Percentiles rank a stretch among this genome's conserved stretches.
These are phyloP conservation scores for Asterionellopsis glacialis DNA, from an alignment of 108 stramenopile genomes.

Conservation along the genomic window DNA sequence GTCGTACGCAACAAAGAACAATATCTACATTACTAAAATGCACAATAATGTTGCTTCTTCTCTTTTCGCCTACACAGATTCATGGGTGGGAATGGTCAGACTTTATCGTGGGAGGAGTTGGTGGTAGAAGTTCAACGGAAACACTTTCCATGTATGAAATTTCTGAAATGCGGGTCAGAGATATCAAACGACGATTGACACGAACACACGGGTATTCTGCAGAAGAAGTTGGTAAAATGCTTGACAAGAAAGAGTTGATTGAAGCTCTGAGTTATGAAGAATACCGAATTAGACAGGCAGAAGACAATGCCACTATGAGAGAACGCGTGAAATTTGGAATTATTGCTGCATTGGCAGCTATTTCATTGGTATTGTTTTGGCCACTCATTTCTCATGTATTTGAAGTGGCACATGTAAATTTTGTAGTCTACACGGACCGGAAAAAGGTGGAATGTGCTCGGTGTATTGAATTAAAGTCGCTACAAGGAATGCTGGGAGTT, in stretches of 20 bases:
- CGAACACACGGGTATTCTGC: constrained; percentile 74
- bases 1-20: too few relatives aligned
- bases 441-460: constrained; percentile 56
- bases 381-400: constrained; percentile 54
- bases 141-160: constrained; percentile 67
- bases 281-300: constrained; percentile 56
- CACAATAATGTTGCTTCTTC: neutral
- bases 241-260: constrained; percentile 86
- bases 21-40: too few relatives aligned
- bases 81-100: neutral
- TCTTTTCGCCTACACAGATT: neutral
- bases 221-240: constrained; percentile 77
- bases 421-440: constrained; percentile 75
- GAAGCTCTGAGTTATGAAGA: constrained; percentile 78
- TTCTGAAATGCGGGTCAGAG: constrained; percentile 69
- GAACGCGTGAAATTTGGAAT: constrained; percentile 27
- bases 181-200: constrained; percentile 71
- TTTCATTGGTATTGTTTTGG: constrained; percentile 58
- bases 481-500: constrained; percentile 52
- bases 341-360: constrained; percentile 45
- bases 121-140: constrained; percentile 5
- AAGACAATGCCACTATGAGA: constrained; percentile 43
- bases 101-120: neutral
- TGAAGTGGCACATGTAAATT: constrained; percentile 70
- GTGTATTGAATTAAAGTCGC: constrained; percentile 56